phyloP scores from a whole-genome alignment of 164 flowering plant species.

The Magnolia changhungtana region DNA sequence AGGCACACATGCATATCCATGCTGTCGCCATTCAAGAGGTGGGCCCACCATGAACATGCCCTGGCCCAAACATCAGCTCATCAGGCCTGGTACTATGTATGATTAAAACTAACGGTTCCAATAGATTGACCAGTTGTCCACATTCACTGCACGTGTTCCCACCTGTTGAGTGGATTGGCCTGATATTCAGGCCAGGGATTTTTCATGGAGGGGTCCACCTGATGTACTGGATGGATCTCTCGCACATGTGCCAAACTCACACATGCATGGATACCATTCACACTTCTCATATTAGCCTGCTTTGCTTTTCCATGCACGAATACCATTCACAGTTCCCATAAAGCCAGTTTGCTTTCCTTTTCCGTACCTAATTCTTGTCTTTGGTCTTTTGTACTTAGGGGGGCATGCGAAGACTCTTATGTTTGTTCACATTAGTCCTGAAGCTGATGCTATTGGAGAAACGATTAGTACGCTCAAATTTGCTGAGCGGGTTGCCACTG shows the following conservation, averaged over 20 bases:
- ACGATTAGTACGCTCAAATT: conserved; percentile 77
- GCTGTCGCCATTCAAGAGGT: neutral
- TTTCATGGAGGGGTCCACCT: neutral
- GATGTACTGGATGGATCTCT: neutral
- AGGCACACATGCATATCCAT: neutral
- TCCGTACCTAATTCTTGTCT: neutral
- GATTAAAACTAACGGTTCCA: neutral
- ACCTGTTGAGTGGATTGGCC: neutral
- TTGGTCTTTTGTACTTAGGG: conserved; percentile 35
- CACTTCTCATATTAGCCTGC: neutral
- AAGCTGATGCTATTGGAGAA: conserved; percentile 61
- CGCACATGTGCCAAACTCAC: neutral
- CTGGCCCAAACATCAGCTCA: neutral
- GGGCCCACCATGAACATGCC: neutral
- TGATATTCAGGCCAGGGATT: neutral
- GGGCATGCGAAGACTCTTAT: conserved; percentile 98
- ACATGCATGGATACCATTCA: neutral
- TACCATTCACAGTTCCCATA: neutral
- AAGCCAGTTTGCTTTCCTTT: neutral
- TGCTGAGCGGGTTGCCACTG: conserved; percentile 76
- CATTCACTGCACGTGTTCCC: neutral
- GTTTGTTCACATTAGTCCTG: conserved; percentile 98
- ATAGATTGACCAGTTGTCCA: neutral
- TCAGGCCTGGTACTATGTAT: neutral
- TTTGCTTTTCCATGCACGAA: neutral